Evolutionary conservation across 2,329 filamentous ascomycete species (phyloP).

Genomic region (Neonectria ditissima): DNA sequence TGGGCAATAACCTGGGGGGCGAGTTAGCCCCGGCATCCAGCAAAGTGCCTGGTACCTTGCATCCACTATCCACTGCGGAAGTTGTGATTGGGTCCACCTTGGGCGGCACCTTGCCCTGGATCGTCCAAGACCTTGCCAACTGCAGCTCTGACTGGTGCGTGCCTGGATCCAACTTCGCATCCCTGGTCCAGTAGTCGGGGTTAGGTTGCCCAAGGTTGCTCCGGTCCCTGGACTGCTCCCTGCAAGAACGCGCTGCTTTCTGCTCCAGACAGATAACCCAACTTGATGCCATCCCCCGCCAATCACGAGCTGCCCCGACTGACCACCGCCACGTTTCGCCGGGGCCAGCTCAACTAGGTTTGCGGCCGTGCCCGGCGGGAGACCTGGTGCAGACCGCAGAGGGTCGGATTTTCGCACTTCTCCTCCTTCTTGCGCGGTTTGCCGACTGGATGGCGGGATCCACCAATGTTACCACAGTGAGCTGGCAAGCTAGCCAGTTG

Average conservation of each 20-base stretch:
- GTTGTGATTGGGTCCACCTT: slow-evolving; percentile 37
- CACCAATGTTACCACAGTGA: slow-evolving; percentile 20
- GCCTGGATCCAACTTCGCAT: slow-evolving; percentile 38
- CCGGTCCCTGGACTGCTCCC: slow-evolving; percentile 34
- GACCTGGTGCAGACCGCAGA: slow-evolving; percentile 24
- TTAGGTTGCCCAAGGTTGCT: slow-evolving; percentile 10
- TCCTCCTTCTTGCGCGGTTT: slow-evolving; percentile 41
- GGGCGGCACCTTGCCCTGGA: slow-evolving; percentile 35
- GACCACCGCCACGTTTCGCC: slow-evolving; percentile 37
- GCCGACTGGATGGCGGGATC: slow-evolving; percentile 35
- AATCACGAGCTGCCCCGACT: slow-evolving; percentile 37
- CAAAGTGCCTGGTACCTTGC: slow-evolving; percentile 42
- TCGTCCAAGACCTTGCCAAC: slow-evolving; percentile 33
- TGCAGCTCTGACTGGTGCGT: slow-evolving; percentile 44
- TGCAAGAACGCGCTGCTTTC: slow-evolving; percentile 37
- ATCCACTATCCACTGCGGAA: slow-evolving; percentile 28
- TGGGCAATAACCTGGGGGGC: slow-evolving; percentile 18
- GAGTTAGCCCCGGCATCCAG: slow-evolving; percentile 41
- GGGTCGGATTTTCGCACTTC: slow-evolving; percentile 32
- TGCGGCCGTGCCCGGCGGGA: slow-evolving; percentile 20
- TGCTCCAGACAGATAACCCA: slow-evolving; percentile 15
- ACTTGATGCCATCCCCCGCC: slow-evolving; percentile 10
- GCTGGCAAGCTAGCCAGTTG: slow-evolving; percentile 2
- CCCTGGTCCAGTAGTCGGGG: slow-evolving; percentile 31
- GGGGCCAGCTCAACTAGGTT: slow-evolving; percentile 24